Evolutionary conservation across 2,329 filamentous ascomycete species (phyloP), one percentile per base, ranked within the genome.

Genomic region (Aureobasidium pullulans): DNA sequence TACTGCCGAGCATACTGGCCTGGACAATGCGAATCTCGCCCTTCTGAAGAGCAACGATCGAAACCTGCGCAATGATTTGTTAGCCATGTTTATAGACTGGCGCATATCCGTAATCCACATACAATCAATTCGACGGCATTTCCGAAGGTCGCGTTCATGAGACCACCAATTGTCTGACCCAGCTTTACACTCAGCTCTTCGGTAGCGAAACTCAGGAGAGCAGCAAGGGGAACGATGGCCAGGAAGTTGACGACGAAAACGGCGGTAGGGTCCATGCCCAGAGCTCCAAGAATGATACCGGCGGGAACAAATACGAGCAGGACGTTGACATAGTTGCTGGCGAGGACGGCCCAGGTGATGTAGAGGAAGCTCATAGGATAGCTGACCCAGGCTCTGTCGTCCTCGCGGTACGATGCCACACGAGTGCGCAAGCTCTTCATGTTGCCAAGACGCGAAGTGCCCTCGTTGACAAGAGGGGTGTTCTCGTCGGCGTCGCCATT

Each of bases 21-120:
- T 97, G 94, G n/a, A 97, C 93, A 64, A 97, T 92, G 67, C 93
- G 86, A 70, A 96, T 95, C 75, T 97, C 88, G 63, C 85, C 84
- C 66, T 94, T 85, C 65, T 80, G 84, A 47, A 99, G 81, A 16
- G 94, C 94, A 64, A 97, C 88, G 66, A 97, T 93, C 72, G 90
- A 96, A 70, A 96, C 89, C 89, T 93, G 69, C 9, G 54, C 52
- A 48, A 57, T 62, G 15, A 15, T 8, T 7, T 6, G 16, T 54
- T 37, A 44, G n/a, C 48, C 63, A 9, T 32, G 39, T 3, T 0
- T 16, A 11, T 2, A 13, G 10, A 1, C 1, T 6, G 16, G n/a
- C 16, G 5, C 9, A 23, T 7, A 19, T 31, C 13, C 52, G 23
- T 15, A 32, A 19, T 48, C 15, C 32, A 65, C 80, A 63, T 72